A percentile compares a stretch with the other conserved stretches of the same genome.
These are phyloP conservation scores for Aspergillus tanneri DNA, from an alignment of 2,329 filamentous ascomycete species.

Conservation along the genomic window DNA sequence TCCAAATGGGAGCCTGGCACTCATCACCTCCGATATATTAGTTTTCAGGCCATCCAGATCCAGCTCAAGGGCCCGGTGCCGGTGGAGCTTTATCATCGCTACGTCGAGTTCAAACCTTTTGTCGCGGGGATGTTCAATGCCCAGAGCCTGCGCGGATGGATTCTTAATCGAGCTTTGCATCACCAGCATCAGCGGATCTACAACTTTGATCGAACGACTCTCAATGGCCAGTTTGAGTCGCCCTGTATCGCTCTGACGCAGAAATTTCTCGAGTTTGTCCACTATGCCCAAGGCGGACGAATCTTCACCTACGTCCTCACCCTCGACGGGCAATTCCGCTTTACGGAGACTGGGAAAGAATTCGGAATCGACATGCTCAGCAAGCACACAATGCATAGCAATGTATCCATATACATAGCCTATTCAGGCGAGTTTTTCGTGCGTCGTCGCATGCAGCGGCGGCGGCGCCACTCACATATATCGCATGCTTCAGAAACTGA, in stretches of 20 bases:
- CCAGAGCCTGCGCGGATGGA: slow-evolving; percentile 71
- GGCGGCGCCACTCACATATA: slow-evolving; percentile 33
- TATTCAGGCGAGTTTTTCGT: slow-evolving; percentile 94
- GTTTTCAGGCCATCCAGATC: slow-evolving; percentile 90
- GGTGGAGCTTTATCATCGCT: slow-evolving; percentile 78
- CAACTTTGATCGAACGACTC: slow-evolving; percentile 76
- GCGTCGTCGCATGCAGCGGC: slow-evolving; percentile 60
- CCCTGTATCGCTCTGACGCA: slow-evolving; percentile 70
- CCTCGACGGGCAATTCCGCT: slow-evolving; percentile 79
- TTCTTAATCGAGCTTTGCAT: slow-evolving; percentile 81
- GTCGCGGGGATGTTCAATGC: slow-evolving; percentile 85
- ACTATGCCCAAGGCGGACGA: slow-evolving; percentile 80
- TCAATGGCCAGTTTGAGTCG: slow-evolving; percentile 66
- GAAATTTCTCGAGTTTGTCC: slow-evolving; percentile 80
- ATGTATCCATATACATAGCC: slow-evolving; percentile 87
- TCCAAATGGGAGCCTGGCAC: not conserved
- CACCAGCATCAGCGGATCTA: slow-evolving; percentile 89
- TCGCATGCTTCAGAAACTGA: slow-evolving; percentile 35
- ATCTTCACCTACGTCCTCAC: slow-evolving; percentile 92
- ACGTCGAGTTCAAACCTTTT: slow-evolving; percentile 88
- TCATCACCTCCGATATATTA: slow-evolving; percentile 36
- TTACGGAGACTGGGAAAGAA: slow-evolving; percentile 93
- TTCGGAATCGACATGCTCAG: slow-evolving; percentile 90
- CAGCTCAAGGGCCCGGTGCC: slow-evolving; percentile 84
- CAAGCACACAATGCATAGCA: slow-evolving; percentile 96